These are phyloP conservation scores for Melastoma malabathricum DNA, from an alignment of 345 rosid genomes.

Conservation along the genomic window DNA sequence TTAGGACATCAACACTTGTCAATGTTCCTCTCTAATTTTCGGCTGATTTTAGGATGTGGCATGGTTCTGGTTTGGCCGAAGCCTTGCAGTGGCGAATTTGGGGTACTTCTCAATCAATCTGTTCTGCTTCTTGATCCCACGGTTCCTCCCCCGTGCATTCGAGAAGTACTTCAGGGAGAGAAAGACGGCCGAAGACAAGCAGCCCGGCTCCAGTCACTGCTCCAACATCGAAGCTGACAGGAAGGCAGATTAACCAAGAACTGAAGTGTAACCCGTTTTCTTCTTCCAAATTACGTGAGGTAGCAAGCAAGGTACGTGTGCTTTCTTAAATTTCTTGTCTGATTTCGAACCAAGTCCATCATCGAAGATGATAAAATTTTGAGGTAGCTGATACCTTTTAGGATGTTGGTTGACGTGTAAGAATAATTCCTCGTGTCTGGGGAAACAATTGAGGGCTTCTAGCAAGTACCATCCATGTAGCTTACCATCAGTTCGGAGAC, in stretches of 20 bases:
- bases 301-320: too few species aligned
- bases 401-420: too few species aligned
- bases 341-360: too few species aligned
- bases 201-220: conserved; percentile 9
- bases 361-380: too few species aligned
- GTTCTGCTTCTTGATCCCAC: conserved; percentile 66
- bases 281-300: too few species aligned
- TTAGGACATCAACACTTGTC: too few species aligned
- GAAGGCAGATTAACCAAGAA: conserved; percentile 34
- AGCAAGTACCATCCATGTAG: conserved; percentile 79
- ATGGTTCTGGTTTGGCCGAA: conserved; percentile 83
- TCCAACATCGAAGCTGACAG: conserved; percentile 12
- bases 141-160: conserved; percentile 70
- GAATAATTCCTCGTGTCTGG: neutral
- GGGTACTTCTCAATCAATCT: conserved; percentile 57
- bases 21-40: neutral
- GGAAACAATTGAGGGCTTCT: conserved; percentile 4
- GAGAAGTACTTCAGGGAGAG: conserved; percentile 50
- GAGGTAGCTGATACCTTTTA: too few species aligned
- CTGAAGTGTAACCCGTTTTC: neutral
- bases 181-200: conserved; percentile 48
- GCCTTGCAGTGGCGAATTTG: conserved; percentile 42
- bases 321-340: too few species aligned
- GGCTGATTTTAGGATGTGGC: conserved; percentile 25
- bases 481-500: conserved; percentile 67